phyloP scores from a whole-genome alignment of 345 rosid genomes.

The Eucalyptus rudis region DNA sequence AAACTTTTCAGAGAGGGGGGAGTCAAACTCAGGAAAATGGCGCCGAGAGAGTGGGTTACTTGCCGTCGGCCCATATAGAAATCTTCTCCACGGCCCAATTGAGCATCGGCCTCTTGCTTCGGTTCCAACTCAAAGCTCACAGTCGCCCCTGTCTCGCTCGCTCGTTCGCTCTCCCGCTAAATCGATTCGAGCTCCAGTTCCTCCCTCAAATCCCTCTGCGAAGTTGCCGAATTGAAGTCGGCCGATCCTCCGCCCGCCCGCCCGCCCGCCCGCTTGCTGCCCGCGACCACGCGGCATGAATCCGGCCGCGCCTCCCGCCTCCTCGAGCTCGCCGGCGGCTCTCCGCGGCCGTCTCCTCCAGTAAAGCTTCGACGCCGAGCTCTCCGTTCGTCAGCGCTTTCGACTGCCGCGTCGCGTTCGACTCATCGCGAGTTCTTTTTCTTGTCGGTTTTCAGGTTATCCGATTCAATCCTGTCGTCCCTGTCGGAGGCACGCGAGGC shows the following conservation, averaged over 20 bases:
- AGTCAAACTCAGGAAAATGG: background rate
- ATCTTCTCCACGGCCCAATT: background rate
- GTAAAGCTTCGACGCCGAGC: conserved; percentile 19
- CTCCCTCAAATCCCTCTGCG: background rate
- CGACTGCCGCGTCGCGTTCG: background rate
- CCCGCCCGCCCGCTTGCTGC: background rate
- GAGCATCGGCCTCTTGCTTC: background rate
- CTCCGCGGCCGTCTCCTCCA: conserved; percentile 30
- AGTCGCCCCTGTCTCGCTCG: background rate
- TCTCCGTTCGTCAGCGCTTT: background rate
- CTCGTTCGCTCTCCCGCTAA: background rate
- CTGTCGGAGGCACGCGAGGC: conserved; percentile 25
- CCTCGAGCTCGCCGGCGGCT: background rate
- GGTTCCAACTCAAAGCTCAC: background rate
- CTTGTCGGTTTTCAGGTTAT: conserved; percentile 21
- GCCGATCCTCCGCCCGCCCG: background rate
- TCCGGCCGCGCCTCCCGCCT: background rate
- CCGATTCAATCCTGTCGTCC: conserved; percentile 16
- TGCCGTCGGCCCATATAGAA: background rate
- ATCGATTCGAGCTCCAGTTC: background rate
- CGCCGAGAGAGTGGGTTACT: background rate
- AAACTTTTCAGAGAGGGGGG: too few relatives aligned
- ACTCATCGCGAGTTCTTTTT: background rate
- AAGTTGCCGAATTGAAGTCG: background rate
- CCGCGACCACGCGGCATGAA: background rate